Base-by-base conservation (phyloP, 345 rosid species). In the Cardamine resedifolia region DNA sequence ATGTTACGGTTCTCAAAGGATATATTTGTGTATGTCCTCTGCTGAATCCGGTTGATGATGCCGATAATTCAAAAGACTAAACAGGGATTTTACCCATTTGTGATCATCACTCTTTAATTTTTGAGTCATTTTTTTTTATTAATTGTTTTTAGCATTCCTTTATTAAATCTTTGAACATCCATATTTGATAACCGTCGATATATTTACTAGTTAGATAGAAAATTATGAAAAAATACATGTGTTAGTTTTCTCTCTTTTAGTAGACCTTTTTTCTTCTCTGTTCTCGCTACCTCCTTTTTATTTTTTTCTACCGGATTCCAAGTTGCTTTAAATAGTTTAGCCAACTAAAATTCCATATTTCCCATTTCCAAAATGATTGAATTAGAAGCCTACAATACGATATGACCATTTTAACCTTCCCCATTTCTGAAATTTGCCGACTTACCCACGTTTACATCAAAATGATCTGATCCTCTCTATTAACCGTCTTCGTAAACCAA, bases 11-110 rank as follows among this genome's bases (percentile, higher is more conserved):
- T 63, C 66, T 65, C 72, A 56, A 52, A 45, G 72, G 59, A 39
- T 49, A 6, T 58, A 66, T 58, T 57, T 74, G 36, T 58, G 72
- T 74, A 36, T 74, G 26, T 58, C 53, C 77, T 52, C 38, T 63
- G 76, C 34, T 76, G 64, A 74, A 59, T 24, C 69, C 30, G 21
- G 59, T 64, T 60, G 79, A 77, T 72, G 80, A 81, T 79, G 81
- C 69, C 72, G 82, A 81, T 63, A 79, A 74, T 58, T 68, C 68
- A 36, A 58, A 55, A 57, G 18, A 57, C 41, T 10, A 10, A 65
- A 57, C 14, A 12, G 12, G 30, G 28, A 34, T 47, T 57, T 57
- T 64, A 30, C 71, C 21, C 59, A 45, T 33, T 65, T 73, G 41
- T 47, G 58, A 23, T 56, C 52, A 47, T 73, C 72, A 55, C 9